Evolutionary conservation across 768 basidiomycete species (phyloP), one percentile per base, ranked within the genome.

Genomic region (Pleurotus eryngii): DNA sequence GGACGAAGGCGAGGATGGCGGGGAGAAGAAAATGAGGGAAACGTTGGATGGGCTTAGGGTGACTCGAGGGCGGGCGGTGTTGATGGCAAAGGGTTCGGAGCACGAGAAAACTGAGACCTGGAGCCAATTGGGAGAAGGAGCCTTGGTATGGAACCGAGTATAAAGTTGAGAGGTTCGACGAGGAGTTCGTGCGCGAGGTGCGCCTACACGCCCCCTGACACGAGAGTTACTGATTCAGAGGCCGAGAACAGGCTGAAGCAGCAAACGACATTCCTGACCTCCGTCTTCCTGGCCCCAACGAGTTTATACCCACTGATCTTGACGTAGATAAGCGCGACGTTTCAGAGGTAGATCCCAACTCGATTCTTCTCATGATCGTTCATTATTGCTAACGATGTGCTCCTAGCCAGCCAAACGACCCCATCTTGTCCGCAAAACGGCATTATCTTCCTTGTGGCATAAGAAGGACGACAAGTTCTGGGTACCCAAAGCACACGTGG

Each of bases 381-480:
- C 8, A 9, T 11, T 9, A 17, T 48, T 27, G 48, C 35, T 46
- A 14, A 42, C 51, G 5, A 17, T 45, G 22, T 43, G 37, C 48
- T 27, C 49, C 58, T 65, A 96, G 92, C 89, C 90, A 24, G 71
- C 80, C 58, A 83, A 81, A 58, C 81, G 90, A 11, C 95, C 96
- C 3, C 75, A 81, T 58, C 80, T 95, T 58, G 81, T 98, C 56
- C 76, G 83, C 30, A 82, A 95, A 69, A 90, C 85, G 0, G 73
- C 82, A 0, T 64, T 87, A 24, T 89, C 87, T 3, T 80, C 86
- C 11, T 73, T 98, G 3, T 99, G 96, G 95, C 84, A 95, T 73
- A 99, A 99, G 77, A 95, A 95, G 68, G 97, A 99, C 68, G 96
- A 99, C 70, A 82, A 79, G 59, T 99, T 97, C 76, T 96, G 93